Conservation (phyloP, 257 asterid genomes). For the Prunella vulgaris region DNA sequence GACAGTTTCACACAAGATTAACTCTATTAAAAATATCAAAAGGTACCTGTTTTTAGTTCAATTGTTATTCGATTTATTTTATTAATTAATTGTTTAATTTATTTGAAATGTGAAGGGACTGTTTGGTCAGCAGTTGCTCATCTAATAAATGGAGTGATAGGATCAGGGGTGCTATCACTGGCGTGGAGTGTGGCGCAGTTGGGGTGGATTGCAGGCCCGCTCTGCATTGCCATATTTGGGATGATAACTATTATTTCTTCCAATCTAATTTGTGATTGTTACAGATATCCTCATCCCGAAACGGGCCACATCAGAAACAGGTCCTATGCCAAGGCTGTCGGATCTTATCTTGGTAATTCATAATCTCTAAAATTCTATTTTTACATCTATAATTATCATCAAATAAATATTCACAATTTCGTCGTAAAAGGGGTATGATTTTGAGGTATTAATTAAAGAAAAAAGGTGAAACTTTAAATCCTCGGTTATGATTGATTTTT, state of each 20-base stretch:
- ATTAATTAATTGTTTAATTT: too few species aligned
- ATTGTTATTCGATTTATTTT: too few species aligned
- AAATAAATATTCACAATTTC: too few species aligned
- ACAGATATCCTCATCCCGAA: constrained; percentile 49
- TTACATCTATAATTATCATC: too few species aligned
- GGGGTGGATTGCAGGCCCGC: constrained; percentile 59
- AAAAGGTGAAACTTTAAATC: too few species aligned
- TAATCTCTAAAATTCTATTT: background rate
- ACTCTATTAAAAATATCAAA: too few species aligned
- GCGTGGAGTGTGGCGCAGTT: constrained; percentile 69
- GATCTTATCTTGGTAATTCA: constrained; percentile 42
- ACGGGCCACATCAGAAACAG: constrained; percentile 45
- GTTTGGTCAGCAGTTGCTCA: constrained; percentile 54
- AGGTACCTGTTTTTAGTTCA: too few species aligned
- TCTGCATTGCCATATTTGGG: constrained; percentile 38
- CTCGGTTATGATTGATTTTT: too few species aligned
- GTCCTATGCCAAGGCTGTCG: constrained; percentile 52
- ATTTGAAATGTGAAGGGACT: constrained; percentile 52
- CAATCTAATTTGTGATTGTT: constrained; percentile 50
- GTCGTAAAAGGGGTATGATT: too few species aligned
- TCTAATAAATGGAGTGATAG: constrained; percentile 57
- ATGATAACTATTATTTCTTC: constrained; percentile 42
- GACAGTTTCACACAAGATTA: too few species aligned
- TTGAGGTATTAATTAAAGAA: too few species aligned
- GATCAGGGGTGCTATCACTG: constrained; percentile 56